These are phyloP conservation scores for Pseudogymnoascus sp. DNA, from an alignment of 2,329 filamentous ascomycete species.

Conservation along the genomic window DNA sequence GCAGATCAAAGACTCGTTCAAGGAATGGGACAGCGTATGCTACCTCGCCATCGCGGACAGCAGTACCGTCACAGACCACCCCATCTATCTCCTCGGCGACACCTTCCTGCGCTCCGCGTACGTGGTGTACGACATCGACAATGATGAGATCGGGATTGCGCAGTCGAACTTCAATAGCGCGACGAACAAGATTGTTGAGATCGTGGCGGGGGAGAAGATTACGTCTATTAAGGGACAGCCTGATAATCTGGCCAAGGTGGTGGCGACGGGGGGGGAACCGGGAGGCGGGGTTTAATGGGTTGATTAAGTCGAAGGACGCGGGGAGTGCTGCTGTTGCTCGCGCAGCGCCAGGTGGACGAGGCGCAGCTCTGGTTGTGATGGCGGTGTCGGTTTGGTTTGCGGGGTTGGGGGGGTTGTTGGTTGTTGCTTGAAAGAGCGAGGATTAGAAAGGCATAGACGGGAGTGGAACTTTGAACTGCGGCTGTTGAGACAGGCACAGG, in stretches of 20 bases:
- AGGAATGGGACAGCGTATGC: constrained; percentile 29
- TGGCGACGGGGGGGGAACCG: neutral
- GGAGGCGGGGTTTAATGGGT: neutral
- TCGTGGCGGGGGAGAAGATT: constrained; percentile 24
- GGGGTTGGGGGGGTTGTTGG: neutral
- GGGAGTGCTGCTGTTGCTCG: neutral
- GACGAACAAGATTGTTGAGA: constrained; percentile 39
- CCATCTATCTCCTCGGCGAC: constrained; percentile 51
- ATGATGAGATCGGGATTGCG: constrained; percentile 45
- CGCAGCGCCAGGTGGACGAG: neutral
- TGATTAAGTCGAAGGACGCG: neutral
- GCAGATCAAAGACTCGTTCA: constrained; percentile 28
- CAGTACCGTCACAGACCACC: constrained; percentile 28
- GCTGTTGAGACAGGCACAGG: neutral
- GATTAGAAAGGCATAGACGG: neutral
- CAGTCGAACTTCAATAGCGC: constrained; percentile 46
- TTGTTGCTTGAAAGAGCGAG: neutral
- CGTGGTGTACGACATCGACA: constrained; percentile 48
- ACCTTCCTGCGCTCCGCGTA: constrained; percentile 55
- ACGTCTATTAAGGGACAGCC: neutral
- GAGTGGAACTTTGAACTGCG: neutral
- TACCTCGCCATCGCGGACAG: constrained; percentile 47
- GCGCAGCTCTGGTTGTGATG: neutral
- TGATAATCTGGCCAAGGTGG: neutral
- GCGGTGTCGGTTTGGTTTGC: neutral